Conservation (phyloP, 768 basidiomycete species). For the Chlorophyllum brunneum region DNA sequence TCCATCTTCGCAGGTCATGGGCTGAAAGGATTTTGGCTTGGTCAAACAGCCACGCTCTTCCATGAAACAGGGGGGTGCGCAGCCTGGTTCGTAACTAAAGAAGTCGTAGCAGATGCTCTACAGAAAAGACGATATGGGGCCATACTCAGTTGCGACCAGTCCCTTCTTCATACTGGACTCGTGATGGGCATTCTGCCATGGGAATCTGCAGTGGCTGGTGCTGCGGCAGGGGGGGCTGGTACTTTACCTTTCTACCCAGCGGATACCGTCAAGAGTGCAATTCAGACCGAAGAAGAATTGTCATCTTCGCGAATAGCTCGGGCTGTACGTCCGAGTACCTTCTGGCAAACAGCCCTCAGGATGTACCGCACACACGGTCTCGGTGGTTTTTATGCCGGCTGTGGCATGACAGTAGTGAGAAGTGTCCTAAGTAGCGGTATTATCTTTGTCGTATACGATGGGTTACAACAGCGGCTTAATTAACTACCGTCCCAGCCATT, state of each 20-base stretch:
- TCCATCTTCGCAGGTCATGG: conserved; percentile 53
- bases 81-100: conserved; percentile 87
- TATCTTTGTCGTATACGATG: conserved; percentile 88
- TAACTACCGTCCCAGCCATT: too few species aligned
- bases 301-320: conserved; percentile 17
- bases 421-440: conserved; percentile 84
- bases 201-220: conserved; percentile 80
- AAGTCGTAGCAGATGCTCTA: conserved; percentile 64
- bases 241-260: conserved; percentile 85
- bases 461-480: conserved; percentile 44
- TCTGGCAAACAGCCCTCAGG: conserved; percentile 55
- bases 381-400: conserved; percentile 80
- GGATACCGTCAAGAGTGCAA: conserved; percentile 85
- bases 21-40: conserved; percentile 75
- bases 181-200: conserved; percentile 44
- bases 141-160: neutral
- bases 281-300: conserved; percentile 87
- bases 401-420: conserved; percentile 81
- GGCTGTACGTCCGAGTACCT: conserved; percentile 34
- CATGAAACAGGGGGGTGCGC: conserved; percentile 84
- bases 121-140: conserved; percentile 39
- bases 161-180: neutral
- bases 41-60: conserved; percentile 82
- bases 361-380: conserved; percentile 77
- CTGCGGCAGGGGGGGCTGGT: conserved; percentile 74